Evolutionary conservation across 345 rosid genomes (phyloP).

Genomic region (Anacardium occidentale): DNA sequence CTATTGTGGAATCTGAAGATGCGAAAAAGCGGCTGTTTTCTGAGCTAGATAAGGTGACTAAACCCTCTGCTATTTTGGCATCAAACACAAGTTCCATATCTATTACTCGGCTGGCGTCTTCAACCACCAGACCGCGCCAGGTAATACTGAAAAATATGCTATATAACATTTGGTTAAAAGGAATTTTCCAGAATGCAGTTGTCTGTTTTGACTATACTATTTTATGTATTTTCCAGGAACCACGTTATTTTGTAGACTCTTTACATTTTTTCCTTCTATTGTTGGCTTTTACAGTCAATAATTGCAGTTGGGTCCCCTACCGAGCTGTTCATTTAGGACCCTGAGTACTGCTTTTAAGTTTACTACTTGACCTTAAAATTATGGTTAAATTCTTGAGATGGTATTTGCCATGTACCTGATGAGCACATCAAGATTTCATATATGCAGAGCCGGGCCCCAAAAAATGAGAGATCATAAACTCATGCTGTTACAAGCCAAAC

Average conservation of each 20-base stretch:
- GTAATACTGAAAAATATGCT: constrained; percentile 31
- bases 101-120: constrained; percentile 80
- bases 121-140: constrained; percentile 70
- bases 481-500: too few species aligned
- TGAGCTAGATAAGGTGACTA: constrained; percentile 57
- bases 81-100: constrained; percentile 94
- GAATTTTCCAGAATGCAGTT: not conserved
- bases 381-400: not conserved
- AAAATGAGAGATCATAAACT: too few species aligned
- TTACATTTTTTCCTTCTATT: not conserved
- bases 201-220: not conserved
- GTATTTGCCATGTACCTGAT: not conserved
- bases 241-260: not conserved
- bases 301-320: not conserved
- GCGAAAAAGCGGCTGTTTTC: constrained; percentile 66
- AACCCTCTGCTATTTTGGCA: constrained; percentile 70
- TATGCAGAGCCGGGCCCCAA: too few species aligned
- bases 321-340: not conserved
- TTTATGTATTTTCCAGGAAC: not conserved
- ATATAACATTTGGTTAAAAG: not conserved
- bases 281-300: not conserved
- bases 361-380: not conserved
- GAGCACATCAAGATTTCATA: too few species aligned
- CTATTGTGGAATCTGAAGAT: constrained; percentile 84
- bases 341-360: not conserved